phyloP scores from a whole-genome alignment of 805 yeast species.

The Myxozyma geophila region DNA sequence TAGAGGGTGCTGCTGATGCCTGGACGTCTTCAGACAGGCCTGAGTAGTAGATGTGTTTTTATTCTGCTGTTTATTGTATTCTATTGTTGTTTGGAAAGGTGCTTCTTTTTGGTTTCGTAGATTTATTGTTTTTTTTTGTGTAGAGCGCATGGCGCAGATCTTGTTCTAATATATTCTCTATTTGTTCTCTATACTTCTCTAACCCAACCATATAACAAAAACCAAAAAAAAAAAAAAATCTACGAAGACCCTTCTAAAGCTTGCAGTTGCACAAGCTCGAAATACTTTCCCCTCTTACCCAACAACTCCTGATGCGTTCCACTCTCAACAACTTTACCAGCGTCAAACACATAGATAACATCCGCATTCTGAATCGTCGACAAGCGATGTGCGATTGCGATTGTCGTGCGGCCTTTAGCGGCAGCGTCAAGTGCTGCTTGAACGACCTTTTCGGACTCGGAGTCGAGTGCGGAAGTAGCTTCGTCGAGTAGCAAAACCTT shows the following conservation, averaged over 20 bases:
- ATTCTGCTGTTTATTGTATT: too few relatives aligned
- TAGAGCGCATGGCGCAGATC: too few relatives aligned
- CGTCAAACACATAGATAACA: conserved; percentile 55
- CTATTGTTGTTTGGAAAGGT: too few relatives aligned
- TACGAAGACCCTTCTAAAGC: conserved; percentile 28
- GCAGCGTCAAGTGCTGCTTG: conserved; percentile 64
- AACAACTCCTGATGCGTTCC: conserved; percentile 53
- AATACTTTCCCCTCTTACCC: conserved; percentile 46
- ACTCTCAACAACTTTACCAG: conserved; percentile 59
- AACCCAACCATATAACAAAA: too few relatives aligned
- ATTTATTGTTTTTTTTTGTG: too few relatives aligned
- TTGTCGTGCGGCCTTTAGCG: conserved; percentile 64
- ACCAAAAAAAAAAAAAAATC: not conserved
- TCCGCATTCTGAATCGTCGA: conserved; percentile 61
- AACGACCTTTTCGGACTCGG: conserved; percentile 67
- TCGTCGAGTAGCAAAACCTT: conserved; percentile 60
- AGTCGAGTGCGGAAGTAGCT: conserved; percentile 58
- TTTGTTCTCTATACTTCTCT: too few relatives aligned
- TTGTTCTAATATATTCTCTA: too few relatives aligned
- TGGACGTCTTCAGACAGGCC: conserved; percentile 14
- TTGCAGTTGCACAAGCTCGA: conserved; percentile 49
- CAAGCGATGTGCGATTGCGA: conserved; percentile 77
- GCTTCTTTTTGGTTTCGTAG: too few relatives aligned
- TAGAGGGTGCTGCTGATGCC: conserved; percentile 18
- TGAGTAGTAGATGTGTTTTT: not conserved